Percentiles rank a stretch among this genome's conserved stretches.
These are phyloP conservation scores for Solanum hybrid DNA, from an alignment of 305 asterid species.

Conservation along the genomic window DNA sequence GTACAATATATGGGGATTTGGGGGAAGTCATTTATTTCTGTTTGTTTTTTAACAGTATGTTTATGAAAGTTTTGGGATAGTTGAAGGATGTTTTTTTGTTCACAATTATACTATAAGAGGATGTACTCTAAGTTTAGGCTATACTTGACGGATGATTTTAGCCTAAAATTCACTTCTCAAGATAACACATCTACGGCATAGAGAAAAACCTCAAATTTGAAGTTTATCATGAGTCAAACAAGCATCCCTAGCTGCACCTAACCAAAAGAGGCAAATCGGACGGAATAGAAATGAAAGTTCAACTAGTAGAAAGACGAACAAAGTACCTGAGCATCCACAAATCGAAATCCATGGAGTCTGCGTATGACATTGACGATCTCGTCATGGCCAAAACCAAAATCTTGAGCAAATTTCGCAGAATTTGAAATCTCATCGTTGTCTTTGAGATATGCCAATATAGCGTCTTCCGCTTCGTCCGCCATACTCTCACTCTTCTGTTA, in stretches of 20 bases:
- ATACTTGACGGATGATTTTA: too few species aligned
- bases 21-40: neutral
- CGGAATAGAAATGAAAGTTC: neutral
- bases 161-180: neutral
- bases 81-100: too few species aligned
- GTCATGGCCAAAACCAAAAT: constrained; percentile 60
- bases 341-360: constrained; percentile 68
- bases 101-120: too few species aligned
- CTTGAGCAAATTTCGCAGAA: constrained; percentile 64
- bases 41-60: too few species aligned
- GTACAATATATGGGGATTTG: neutral
- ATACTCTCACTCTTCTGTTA: constrained; percentile 9
- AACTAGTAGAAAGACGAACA: neutral
- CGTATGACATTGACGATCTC: constrained; percentile 73
- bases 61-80: too few species aligned
- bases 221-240: neutral
- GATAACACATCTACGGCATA: neutral
- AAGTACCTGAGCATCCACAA: constrained; percentile 57
- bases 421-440: constrained; percentile 54
- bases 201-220: neutral
- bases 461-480: constrained; percentile 95
- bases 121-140: too few species aligned
- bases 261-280: neutral
- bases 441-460: constrained; percentile 53
- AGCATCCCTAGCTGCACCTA: neutral